Evolutionary conservation across 805 yeast genomes (phyloP).

Genomic region (Metschnikowia sp.): DNA sequence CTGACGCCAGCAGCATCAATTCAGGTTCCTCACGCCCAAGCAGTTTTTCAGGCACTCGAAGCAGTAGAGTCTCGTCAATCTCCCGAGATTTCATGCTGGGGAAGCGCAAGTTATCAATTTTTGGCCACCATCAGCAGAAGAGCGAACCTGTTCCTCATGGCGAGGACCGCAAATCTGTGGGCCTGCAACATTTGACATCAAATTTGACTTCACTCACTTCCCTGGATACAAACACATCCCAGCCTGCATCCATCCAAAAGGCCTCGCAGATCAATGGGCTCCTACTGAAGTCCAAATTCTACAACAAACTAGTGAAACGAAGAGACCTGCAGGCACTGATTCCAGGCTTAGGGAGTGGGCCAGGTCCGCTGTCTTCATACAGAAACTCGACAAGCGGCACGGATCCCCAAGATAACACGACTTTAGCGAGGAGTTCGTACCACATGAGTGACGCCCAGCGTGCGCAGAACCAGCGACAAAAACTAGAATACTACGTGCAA

Average conservation of each 20-base stretch:
- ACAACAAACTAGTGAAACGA: constrained; percentile 34
- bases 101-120: constrained; percentile 12
- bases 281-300: constrained; percentile 33
- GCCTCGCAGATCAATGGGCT: constrained; percentile 18
- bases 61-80: constrained; percentile 9
- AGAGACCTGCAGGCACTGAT: constrained; percentile 29
- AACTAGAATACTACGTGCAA: constrained; percentile 35
- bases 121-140: constrained; percentile 7
- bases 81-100: constrained; percentile 12
- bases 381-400: constrained; percentile 17
- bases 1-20: constrained; percentile 1
- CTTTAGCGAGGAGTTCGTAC: background rate
- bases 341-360: constrained; percentile 12
- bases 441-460: constrained; percentile 15
- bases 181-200: background rate
- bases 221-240: background rate
- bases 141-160: background rate
- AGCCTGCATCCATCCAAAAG: background rate
- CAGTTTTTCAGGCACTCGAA: background rate
- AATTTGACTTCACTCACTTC: constrained; percentile 1
- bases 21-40: constrained; percentile 5
- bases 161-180: constrained; percentile 1
- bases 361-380: constrained; percentile 22
- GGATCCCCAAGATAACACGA: constrained; percentile 12
- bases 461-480: constrained; percentile 29